These are phyloP conservation scores for Lactarius sp. DNA, from an alignment of 768 basidiomycete species.

Conservation along the genomic window DNA sequence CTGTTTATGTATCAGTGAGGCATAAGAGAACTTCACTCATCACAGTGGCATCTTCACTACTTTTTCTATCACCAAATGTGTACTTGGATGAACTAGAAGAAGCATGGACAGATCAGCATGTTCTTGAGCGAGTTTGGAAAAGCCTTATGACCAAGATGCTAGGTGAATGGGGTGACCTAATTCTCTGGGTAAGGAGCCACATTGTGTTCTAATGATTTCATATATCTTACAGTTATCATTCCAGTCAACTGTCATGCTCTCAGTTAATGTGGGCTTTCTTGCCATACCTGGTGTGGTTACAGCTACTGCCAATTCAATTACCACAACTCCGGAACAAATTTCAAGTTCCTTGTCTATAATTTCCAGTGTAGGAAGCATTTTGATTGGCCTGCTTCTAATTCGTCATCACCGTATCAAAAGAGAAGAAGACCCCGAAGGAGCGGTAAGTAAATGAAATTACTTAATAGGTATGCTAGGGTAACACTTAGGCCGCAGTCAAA, in stretches of 20 bases:
- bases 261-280: slow-evolving; percentile 18
- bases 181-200: not conserved
- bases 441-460: slow-evolving; percentile 4
- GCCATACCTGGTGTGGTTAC: slow-evolving; percentile 17
- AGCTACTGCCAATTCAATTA: not conserved
- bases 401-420: slow-evolving; percentile 17
- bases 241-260: slow-evolving; percentile 16
- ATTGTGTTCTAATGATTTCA: too few species aligned
- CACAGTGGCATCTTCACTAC: too few species aligned
- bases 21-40: too few species aligned
- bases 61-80: too few species aligned
- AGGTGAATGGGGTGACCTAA: not conserved
- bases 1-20: too few species aligned
- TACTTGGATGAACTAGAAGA: too few species aligned
- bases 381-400: not conserved
- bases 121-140: not conserved
- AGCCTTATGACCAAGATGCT: not conserved
- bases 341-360: slow-evolving; percentile 16
- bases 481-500: not conserved
- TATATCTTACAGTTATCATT: too few species aligned
- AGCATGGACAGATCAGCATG: too few species aligned
- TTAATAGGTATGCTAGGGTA: not conserved
- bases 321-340: slow-evolving; percentile 8
- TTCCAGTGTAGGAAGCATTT: too few species aligned
- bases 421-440: slow-evolving; percentile 4